Evolutionary conservation across 176 grass and related monocot genomes (phyloP), one percentile per base, ranked within the genome.

Genomic region (Zea mays): DNA sequence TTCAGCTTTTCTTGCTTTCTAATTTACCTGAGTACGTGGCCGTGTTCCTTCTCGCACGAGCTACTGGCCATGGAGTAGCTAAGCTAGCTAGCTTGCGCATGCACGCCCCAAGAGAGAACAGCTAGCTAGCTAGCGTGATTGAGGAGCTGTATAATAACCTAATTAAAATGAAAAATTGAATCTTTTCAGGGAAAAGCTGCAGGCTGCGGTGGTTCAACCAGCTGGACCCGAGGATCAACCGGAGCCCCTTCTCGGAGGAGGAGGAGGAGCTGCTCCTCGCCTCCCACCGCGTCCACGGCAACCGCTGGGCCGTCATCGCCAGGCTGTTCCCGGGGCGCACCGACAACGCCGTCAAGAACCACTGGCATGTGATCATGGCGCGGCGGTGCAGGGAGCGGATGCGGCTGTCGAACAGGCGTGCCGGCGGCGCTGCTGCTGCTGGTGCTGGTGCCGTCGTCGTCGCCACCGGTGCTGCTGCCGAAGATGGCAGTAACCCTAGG

Each of bases 311-410:
- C 11, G 80, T 94, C 59, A 98, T 98, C 81, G 92, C 96, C 2
- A 79, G 96, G 75, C 78, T 98, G 20, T 98, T 98, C 84, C 96
- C 96, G 1, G 96, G 96, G 6, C 91, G 96, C 58, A 98, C 96
- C 1, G 96, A 98, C 79, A 98, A 98, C 88, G 95, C 91, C 20
- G 92, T 98, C 15, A 98, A 98, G 88, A 98, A 98, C 73, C 95
- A 98, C 79, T 98, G 95, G 95, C 95, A 98, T 86, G 95, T 98
- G 68, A 92, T 98, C 87, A 94, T 90, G 91, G 95, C 95, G 40
- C 73, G 95, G 17, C 82, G 80, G 51, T 88, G 83, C 74, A 81
- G 90, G 72, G 86, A 97, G 75, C 77, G 81, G 40, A 85, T 64
- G 73, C 69, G 84, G 48, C 38, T 61, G 11, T 71, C 83, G 0